Evolutionary conservation across 371 early-diverging fungal species (phyloP).

Genomic region (Rhizomucor pusillus): DNA sequence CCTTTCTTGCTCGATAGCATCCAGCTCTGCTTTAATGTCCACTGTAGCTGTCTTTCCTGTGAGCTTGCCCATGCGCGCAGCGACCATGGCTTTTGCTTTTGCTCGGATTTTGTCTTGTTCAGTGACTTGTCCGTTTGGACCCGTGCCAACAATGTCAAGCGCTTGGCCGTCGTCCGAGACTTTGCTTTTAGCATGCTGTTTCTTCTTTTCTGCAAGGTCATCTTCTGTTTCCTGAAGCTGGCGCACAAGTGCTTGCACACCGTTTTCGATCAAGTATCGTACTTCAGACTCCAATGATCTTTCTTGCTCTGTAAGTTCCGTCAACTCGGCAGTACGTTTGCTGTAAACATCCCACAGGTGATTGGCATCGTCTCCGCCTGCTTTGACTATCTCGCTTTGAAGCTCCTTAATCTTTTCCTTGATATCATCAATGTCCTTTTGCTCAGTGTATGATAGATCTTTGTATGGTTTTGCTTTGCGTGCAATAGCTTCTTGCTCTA

Average conservation of each 20-base stretch:
- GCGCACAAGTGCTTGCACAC: slow-evolving; percentile 36
- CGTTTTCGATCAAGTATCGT: slow-evolving; percentile 36
- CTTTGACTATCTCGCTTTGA: slow-evolving; percentile 19
- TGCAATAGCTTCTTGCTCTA: slow-evolving; percentile 25
- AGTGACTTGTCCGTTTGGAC: slow-evolving; percentile 57
- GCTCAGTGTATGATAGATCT: slow-evolving; percentile 15
- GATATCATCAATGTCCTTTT: slow-evolving; percentile 20
- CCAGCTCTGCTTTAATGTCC: slow-evolving; percentile 38
- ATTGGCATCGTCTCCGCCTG: slow-evolving; percentile 27
- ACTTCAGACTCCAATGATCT: slow-evolving; percentile 51
- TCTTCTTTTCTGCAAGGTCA: slow-evolving; percentile 50
- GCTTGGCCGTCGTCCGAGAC: slow-evolving; percentile 10
- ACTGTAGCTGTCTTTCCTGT: slow-evolving; percentile 32
- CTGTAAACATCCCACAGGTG: slow-evolving; percentile 41
- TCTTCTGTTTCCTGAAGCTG: slow-evolving; percentile 54
- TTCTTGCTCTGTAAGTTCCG: slow-evolving; percentile 51
- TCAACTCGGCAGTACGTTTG: slow-evolving; percentile 42
- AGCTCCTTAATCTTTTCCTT: slow-evolving; percentile 19
- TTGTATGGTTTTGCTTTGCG: slow-evolving; percentile 25
- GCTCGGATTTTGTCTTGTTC: slow-evolving; percentile 61
- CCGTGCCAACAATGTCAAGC: slow-evolving; percentile 53
- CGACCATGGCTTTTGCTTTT: slow-evolving; percentile 59
- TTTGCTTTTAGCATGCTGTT: slow-evolving; percentile 38
- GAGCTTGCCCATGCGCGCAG: slow-evolving; percentile 60
- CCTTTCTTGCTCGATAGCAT: slow-evolving; percentile 51